These are phyloP conservation scores for Rheum nobile DNA, from an alignment of 148 eudicot species.

Conservation along the genomic window DNA sequence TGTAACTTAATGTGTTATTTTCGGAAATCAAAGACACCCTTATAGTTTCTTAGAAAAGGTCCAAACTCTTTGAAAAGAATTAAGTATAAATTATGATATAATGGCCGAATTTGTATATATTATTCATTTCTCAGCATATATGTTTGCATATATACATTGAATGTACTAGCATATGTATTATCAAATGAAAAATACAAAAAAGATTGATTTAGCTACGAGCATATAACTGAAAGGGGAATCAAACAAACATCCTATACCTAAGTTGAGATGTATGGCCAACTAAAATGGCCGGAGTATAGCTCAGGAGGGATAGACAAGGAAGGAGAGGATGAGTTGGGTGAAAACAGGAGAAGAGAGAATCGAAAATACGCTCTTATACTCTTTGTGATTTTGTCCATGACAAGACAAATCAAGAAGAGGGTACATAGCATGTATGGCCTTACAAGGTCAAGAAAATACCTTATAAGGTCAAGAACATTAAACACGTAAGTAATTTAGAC, in stretches of 20 bases:
- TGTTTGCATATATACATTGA: too few relatives aligned
- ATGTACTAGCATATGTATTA: not conserved
- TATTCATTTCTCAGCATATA: too few relatives aligned
- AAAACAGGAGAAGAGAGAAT: not conserved
- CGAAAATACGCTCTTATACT: not conserved
- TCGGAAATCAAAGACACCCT: too few relatives aligned
- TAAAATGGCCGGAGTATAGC: not conserved
- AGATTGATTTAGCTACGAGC: not conserved
- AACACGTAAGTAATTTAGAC: not conserved
- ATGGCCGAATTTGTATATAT: too few relatives aligned
- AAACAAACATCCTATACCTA: not conserved
- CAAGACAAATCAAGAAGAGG: not conserved
- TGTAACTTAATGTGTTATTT: too few relatives aligned
- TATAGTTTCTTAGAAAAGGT: too few relatives aligned
- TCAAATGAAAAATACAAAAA: not conserved
- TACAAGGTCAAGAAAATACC: slow-evolving; percentile 7
- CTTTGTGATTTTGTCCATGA: not conserved
- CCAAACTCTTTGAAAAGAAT: too few relatives aligned
- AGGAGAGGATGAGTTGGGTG: not conserved
- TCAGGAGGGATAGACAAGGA: slow-evolving; percentile 5
- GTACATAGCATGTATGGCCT: not conserved
- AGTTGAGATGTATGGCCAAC: not conserved
- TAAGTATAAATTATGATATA: too few relatives aligned
- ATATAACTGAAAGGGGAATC: not conserved
- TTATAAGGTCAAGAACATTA: not conserved